Base-by-base conservation (phyloP, 805 yeast genomes). In the Candida railenensis region DNA sequence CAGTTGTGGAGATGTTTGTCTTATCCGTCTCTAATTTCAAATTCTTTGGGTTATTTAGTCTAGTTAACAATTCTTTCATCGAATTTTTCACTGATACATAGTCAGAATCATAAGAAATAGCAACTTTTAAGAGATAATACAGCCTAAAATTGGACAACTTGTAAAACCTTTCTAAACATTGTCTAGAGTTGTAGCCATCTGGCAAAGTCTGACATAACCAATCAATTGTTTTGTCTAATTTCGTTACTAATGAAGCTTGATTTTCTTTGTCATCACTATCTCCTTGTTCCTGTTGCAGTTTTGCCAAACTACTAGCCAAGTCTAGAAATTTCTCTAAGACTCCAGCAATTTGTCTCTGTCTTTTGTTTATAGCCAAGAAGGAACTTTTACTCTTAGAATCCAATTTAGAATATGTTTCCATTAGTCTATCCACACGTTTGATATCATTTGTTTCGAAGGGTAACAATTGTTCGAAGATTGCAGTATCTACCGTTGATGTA, bases 131-230 rank as follows among this genome's bases (percentile, higher is more conserved):
- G 47, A 87, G 68, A 54, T 81, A 76, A 51, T 76, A 77, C 28
- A 78, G 69, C 47, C 95, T 71, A 44, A 80, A 71, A 53, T 85
- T 86, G 45, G 82, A 80, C 45, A 82, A 58, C 25, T 71, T 67
- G 39, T 76, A 72, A 49, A 88, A 77, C 28, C 77, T 68, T 22
- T 73, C 74, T 9, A 89, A 54, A 15, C 82, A 76, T 1, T 71
- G 67, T n/a, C 63, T 63, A 1, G 84, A 72, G 44, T 77, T 73
- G 19, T 66, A 65, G 2, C 69, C 67, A 14, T 75, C 78, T 0
- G 96, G 86, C 37, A 84, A 73, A 2, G 81, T 67, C 3, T 67
- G 71, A 8, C 81, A 58, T 4, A 89, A 54, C 92, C 94, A 85
- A 20, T 71, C 71, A 2, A 83, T 66, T 0, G 83, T 76, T 48